A percentile compares a stretch with the other conserved stretches of the same genome.
Evolutionary conservation across 331 rosid genomes (phyloP).

Genomic region (Arachis monticola): DNA sequence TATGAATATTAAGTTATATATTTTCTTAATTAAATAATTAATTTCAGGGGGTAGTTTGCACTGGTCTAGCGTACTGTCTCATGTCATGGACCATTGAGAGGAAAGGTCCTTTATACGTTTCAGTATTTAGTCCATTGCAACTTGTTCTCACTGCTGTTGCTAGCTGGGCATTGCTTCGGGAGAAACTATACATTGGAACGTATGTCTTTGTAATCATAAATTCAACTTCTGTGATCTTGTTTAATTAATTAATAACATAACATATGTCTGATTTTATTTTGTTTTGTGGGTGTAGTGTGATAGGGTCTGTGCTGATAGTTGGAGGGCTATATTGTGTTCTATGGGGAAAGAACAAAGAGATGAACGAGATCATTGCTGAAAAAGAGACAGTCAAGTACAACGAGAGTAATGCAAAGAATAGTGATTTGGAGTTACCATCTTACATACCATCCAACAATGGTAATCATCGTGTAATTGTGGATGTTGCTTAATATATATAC

Average conservation of each 20-base stretch:
- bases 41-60: constrained; percentile 73
- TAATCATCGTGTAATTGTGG: not conserved
- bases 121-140: constrained; percentile 70
- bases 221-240: not conserved
- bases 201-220: constrained; percentile 24
- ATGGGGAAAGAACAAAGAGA: constrained; percentile 84
- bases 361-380: constrained; percentile 1
- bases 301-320: constrained; percentile 68
- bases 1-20: too few relatives aligned
- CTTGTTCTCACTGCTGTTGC: constrained; percentile 64
- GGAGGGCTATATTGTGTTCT: constrained; percentile 78
- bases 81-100: constrained; percentile 81
- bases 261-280: constrained; percentile 2
- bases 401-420: not conserved
- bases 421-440: constrained; percentile 39
- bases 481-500: too few relatives aligned
- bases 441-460: constrained; percentile 20
- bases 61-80: constrained; percentile 63
- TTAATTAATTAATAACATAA: not conserved
- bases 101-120: constrained; percentile 79
- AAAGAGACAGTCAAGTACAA: constrained; percentile 19
- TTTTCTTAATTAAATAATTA: too few relatives aligned
- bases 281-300: constrained; percentile 41
- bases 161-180: constrained; percentile 74
- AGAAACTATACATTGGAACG: constrained; percentile 80